These are phyloP conservation scores for Teunomyces cretensis DNA, from an alignment of 805 yeast species.

Conservation along the genomic window DNA sequence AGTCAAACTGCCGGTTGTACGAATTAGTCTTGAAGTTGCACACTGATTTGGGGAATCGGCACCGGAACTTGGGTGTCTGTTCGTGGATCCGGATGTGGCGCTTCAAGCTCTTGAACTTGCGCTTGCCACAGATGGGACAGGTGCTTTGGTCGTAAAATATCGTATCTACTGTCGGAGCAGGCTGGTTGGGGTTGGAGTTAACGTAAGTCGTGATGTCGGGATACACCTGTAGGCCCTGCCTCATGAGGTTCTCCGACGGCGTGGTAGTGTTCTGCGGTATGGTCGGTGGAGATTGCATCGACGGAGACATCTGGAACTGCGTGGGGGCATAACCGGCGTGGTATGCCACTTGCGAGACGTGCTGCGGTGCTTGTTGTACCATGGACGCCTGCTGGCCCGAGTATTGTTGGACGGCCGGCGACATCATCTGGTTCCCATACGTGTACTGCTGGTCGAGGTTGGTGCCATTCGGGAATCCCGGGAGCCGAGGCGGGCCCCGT, in stretches of 20 bases:
- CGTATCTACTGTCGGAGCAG: constrained; percentile 11
- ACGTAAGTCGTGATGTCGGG: constrained; percentile 12
- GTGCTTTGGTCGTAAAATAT: constrained; percentile 11
- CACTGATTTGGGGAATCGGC: constrained; percentile 38
- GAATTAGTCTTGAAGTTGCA: constrained; percentile 43
- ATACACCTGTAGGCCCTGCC: constrained; percentile 7
- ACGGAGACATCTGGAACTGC: background rate
- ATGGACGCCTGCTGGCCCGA: background rate
- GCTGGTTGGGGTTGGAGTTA: constrained; percentile 10
- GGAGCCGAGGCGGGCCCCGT: background rate
- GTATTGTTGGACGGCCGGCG: constrained; percentile 1
- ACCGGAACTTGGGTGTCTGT: constrained; percentile 41
- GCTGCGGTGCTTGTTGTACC: background rate
- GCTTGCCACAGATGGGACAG: constrained; percentile 41
- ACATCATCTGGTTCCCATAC: background rate
- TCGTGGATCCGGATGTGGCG: constrained; percentile 45
- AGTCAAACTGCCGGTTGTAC: constrained; percentile 46
- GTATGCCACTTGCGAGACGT: background rate
- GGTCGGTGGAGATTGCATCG: background rate
- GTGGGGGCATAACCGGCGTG: background rate
- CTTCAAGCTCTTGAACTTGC: constrained; percentile 39
- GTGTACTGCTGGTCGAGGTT: constrained; percentile 1
- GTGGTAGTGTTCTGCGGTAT: background rate
- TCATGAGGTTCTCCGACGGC: background rate
- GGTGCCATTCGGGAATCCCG: background rate